These are phyloP conservation scores for Houttuynia cordata DNA, from an alignment of 164 flowering plant species.

Conservation along the genomic window DNA sequence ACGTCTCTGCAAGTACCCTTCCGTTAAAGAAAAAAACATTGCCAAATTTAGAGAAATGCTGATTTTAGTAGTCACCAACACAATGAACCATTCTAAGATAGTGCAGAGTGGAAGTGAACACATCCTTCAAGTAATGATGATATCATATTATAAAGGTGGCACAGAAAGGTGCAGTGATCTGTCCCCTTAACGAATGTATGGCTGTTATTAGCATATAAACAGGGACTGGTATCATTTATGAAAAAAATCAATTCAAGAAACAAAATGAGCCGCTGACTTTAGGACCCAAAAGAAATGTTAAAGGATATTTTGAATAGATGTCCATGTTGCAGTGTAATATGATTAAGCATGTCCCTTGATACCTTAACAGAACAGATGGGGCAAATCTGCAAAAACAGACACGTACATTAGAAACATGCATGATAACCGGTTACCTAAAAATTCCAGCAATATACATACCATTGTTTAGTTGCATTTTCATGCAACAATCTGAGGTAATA, in stretches of 20 bases:
- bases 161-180: too few relatives aligned
- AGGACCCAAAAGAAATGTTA: not conserved
- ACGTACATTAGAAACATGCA: not conserved
- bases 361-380: conserved; percentile 81
- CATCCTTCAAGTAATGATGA: too few relatives aligned
- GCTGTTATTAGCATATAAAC: too few relatives aligned
- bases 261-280: not conserved
- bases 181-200: too few relatives aligned
- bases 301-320: conserved; percentile 82
- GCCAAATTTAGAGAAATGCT: too few relatives aligned
- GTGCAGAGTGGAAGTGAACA: not conserved
- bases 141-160: too few relatives aligned
- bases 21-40: conserved; percentile 21
- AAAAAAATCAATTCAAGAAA: too few relatives aligned
- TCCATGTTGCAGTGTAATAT: conserved; percentile 78
- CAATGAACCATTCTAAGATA: not conserved
- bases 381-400: conserved; percentile 48
- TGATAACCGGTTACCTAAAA: not conserved
- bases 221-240: too few relatives aligned
- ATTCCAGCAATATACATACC: too few relatives aligned
- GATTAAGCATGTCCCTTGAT: conserved; percentile 65
- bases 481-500: too few relatives aligned
- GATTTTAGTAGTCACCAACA: not conserved
- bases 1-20: conserved; percentile 63
- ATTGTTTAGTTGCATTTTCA: too few relatives aligned